These are phyloP conservation scores for Porpolomopsis calyptriformis DNA, from an alignment of 768 basidiomycete species.

Conservation along the genomic window DNA sequence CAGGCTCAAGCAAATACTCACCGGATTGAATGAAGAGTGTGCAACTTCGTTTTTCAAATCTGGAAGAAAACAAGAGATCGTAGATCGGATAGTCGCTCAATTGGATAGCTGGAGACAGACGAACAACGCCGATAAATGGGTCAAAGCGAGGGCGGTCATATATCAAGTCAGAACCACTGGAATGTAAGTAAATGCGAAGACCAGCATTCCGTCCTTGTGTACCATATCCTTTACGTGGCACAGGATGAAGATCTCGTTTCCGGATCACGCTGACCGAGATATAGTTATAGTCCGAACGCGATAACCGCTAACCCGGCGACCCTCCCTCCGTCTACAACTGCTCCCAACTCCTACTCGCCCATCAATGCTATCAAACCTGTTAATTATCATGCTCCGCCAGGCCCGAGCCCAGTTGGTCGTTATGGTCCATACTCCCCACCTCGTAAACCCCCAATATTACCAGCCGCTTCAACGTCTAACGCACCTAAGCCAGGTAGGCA, in stretches of 20 bases:
- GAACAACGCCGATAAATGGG: constrained; percentile 55
- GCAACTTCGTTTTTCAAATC: constrained; percentile 55
- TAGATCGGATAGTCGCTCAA: constrained; percentile 55
- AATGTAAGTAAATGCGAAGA: constrained; percentile 45
- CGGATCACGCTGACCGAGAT: not conserved
- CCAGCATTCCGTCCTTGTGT: no score
- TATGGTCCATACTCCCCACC: constrained; percentile 64
- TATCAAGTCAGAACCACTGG: constrained; percentile 55
- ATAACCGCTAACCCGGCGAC: constrained; percentile 7
- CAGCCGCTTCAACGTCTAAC: constrained; percentile 25
- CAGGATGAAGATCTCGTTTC: no score
- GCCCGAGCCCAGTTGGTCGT: constrained; percentile 30
- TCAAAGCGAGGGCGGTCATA: constrained; percentile 56
- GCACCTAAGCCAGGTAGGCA: constrained; percentile 22
- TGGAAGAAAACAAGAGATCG: constrained; percentile 82
- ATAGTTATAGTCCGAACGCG: constrained; percentile 8
- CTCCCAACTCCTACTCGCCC: constrained; percentile 7
- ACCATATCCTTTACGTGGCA: no score
- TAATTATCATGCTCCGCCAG: constrained; percentile 20
- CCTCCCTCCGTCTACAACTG: constrained; percentile 4
- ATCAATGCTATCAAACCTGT: constrained; percentile 21
- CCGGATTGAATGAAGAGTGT: constrained; percentile 72
- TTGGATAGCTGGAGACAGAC: constrained; percentile 51
- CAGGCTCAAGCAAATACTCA: constrained; percentile 71
- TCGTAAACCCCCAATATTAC: constrained; percentile 27